These are phyloP conservation scores for Allantophomopsis lycopodina DNA, from an alignment of 2,329 filamentous ascomycete species.

Conservation along the genomic window DNA sequence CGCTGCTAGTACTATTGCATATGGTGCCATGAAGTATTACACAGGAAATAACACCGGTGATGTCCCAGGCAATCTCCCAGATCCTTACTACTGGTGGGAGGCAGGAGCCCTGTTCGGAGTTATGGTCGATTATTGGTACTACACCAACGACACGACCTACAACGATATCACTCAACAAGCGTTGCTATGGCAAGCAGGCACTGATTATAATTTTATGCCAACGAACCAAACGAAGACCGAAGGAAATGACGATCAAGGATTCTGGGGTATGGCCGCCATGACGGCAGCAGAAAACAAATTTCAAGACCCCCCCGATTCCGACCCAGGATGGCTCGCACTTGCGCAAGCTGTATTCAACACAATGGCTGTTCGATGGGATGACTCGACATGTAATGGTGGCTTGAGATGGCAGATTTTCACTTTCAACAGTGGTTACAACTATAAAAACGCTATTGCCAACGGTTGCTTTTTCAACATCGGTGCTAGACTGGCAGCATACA, in stretches of 20 bases:
- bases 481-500: conserved; percentile 60
- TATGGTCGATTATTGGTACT: conserved; percentile 72
- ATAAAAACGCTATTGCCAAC: conserved; percentile 54
- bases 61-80: conserved; percentile 33
- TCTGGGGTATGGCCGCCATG: conserved; percentile 60
- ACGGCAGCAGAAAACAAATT: conserved; percentile 56
- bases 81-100: conserved; percentile 41
- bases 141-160: conserved; percentile 59
- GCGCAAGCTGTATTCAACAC: conserved; percentile 73
- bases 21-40: conserved; percentile 5
- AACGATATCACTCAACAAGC: conserved; percentile 53
- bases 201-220: conserved; percentile 65
- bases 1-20: conserved; percentile 2
- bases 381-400: conserved; percentile 53
- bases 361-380: conserved; percentile 61
- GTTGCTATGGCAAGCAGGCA: conserved; percentile 60
- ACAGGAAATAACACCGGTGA: conserved; percentile 30
- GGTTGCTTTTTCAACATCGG: conserved; percentile 46
- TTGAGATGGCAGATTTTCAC: conserved; percentile 74
- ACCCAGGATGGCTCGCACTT: conserved; percentile 55
- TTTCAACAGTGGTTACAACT: conserved; percentile 71
- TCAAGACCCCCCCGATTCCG: conserved; percentile 31
- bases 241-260: conserved; percentile 64
- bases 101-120: conserved; percentile 64
- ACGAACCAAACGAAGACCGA: conserved; percentile 52